Base-by-base conservation (phyloP, 108 stramenopile genomes). In the Nannochloropsis gaditana region DNA sequence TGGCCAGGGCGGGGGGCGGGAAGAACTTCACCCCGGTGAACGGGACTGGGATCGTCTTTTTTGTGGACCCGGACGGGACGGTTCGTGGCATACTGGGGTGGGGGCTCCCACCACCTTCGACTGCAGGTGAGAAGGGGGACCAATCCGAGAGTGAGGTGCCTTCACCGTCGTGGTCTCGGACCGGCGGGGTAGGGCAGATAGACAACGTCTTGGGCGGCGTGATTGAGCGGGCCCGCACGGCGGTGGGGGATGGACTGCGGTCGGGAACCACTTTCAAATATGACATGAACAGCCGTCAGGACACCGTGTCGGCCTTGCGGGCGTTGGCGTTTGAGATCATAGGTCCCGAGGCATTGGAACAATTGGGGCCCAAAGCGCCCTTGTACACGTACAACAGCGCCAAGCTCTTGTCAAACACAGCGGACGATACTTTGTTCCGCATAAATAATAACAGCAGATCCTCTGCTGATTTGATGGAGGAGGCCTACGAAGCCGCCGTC, bases 41-140 rank as follows among this genome's bases (percentile, higher is more conserved):
- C 0, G 87, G 87, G 42, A 87, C 87, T 43, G 87, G 87, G 44
- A 80, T 87, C 45, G 80, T 87, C 1, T 87, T 87, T 79, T 87
- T 84, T 45, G 81, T 73, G 59, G 59, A 8, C n/a, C 6, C 59
- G 4, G 59, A 8, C n/a, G 59, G 59, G 2, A 73, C 59, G 0
- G 4, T 73, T n/a, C 8, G 59, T 73, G 59, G 59, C 59, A 73
- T 73, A 4, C 2, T 73, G 59, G 59, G 19, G 15, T 73, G 59
- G 59, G 59, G 59, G 19, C 59, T 73, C 19, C 59, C 59, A n/a
- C 59, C 59, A n/a, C 59, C 59, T 73, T 15, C 59, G 59, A 73
- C 59, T 6, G 11, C 10, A 15, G 8, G 59, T n/a, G 59, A 73
- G 59, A n/a, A 73, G 15, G 8, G 5, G 59, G 59, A 73, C 6